Conservation (phyloP, 345 rosid genomes). For the Camelina sativa region DNA sequence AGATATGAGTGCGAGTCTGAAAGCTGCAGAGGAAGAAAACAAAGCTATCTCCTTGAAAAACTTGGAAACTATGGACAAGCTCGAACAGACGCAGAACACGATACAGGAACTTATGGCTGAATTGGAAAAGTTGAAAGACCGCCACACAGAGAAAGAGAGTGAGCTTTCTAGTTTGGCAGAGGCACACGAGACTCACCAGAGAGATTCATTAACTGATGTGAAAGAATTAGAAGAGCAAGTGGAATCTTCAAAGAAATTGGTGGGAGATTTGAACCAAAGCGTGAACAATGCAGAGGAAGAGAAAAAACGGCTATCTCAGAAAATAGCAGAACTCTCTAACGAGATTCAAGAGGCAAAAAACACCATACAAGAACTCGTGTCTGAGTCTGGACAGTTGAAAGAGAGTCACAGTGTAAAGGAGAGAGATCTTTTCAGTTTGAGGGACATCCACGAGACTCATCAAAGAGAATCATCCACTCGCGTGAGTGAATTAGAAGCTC, state of each 20-base stretch:
- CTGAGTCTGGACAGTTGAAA: constrained; percentile 55
- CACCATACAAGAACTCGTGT: constrained; percentile 45
- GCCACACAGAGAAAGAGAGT: constrained; percentile 64
- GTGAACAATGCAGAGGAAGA: constrained; percentile 54
- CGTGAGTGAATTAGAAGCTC: constrained; percentile 35
- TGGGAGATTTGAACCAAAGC: constrained; percentile 56
- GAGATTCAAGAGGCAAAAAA: constrained; percentile 57
- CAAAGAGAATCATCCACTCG: constrained; percentile 57
- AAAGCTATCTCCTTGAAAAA: constrained; percentile 55
- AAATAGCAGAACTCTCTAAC: constrained; percentile 52
- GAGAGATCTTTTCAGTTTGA: constrained; percentile 54
- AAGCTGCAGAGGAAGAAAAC: constrained; percentile 56
- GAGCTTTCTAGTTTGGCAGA: constrained; percentile 53
- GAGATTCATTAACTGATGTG: constrained; percentile 49
- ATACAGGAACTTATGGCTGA: constrained; percentile 50
- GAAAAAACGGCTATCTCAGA: constrained; percentile 54
- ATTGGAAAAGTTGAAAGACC: constrained; percentile 53
- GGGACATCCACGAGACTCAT: constrained; percentile 55
- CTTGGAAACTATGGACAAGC: constrained; percentile 56
- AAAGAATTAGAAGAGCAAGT: constrained; percentile 40
- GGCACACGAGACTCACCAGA: constrained; percentile 54
- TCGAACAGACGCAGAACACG: constrained; percentile 48
- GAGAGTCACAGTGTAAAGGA: constrained; percentile 57
- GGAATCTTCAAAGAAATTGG: constrained; percentile 62
- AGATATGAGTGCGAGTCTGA: constrained; percentile 52